These are phyloP conservation scores for Onygenales sp. DNA, from an alignment of 2,329 filamentous ascomycete species.

Conservation along the genomic window DNA sequence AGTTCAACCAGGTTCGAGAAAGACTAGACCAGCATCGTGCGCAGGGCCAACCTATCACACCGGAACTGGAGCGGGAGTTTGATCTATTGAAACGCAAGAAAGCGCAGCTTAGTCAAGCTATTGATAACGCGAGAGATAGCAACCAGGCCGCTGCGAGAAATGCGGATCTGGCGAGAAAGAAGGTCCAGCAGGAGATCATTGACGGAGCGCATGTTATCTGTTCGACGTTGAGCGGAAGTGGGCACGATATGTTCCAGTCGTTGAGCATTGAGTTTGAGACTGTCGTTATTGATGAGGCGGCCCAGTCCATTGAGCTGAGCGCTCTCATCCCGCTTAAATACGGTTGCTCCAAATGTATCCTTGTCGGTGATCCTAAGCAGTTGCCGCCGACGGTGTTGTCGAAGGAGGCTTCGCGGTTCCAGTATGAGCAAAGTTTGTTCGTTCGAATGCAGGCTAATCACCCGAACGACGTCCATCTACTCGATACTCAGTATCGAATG, in stretches of 20 bases:
- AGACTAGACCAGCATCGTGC: slow-evolving; percentile 59
- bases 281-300: slow-evolving; percentile 95
- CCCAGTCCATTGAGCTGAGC: slow-evolving; percentile 94
- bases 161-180: slow-evolving; percentile 72
- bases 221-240: slow-evolving; percentile 87
- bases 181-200: slow-evolving; percentile 82
- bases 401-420: slow-evolving; percentile 80
- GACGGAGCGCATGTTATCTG: slow-evolving; percentile 88
- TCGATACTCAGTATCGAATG: slow-evolving; percentile 99
- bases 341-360: slow-evolving; percentile 89
- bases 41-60: slow-evolving; percentile 34
- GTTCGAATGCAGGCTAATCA: slow-evolving; percentile 96
- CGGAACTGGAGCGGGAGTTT: slow-evolving; percentile 61
- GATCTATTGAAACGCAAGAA: slow-evolving; percentile 70
- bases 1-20: slow-evolving; percentile 61
- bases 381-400: slow-evolving; percentile 92
- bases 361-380: slow-evolving; percentile 96
- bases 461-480: slow-evolving; percentile 75
- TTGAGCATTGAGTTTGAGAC: slow-evolving; percentile 96
- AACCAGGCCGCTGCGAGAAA: slow-evolving; percentile 75
- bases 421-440: slow-evolving; percentile 96
- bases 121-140: slow-evolving; percentile 79
- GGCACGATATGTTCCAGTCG: slow-evolving; percentile 94
- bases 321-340: slow-evolving; percentile 96
- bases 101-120: slow-evolving; percentile 64